Percentiles rank a stretch among this genome's conserved stretches.
phyloP scores from a whole-genome alignment of 2,329 filamentous ascomycete genomes.

The Stachybotrys chartarum region DNA sequence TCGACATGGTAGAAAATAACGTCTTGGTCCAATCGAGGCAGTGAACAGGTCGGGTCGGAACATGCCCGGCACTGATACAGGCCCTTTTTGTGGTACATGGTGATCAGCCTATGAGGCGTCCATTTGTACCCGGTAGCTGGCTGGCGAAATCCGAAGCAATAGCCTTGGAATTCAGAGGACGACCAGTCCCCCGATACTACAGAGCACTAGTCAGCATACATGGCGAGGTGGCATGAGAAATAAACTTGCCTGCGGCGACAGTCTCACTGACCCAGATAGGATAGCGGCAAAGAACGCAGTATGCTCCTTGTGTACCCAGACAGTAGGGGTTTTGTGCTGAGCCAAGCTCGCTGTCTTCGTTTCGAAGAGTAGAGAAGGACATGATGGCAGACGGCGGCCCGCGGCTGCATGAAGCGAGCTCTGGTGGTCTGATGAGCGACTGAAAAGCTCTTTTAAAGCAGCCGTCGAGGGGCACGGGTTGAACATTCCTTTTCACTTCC shows the following conservation, averaged over 20 bases:
- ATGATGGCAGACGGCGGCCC: not conserved
- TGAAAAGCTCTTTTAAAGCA: not conserved
- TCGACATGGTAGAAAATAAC: not conserved
- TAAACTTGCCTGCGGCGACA: not conserved
- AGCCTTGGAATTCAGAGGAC: not conserved
- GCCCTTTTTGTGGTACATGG: not conserved
- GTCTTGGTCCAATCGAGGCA: not conserved
- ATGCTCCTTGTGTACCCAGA: not conserved
- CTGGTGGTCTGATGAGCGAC: not conserved
- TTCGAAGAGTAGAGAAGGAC: not conserved
- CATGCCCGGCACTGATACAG: not conserved
- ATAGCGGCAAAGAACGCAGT: constrained; percentile 1
- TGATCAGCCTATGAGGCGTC: not conserved
- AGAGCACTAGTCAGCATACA: not conserved
- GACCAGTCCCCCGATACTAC: not conserved
- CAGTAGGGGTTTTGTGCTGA: not conserved
- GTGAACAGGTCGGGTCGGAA: not conserved
- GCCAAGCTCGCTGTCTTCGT: not conserved
- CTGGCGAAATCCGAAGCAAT: not conserved
- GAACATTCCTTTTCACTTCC: not conserved
- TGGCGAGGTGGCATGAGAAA: not conserved
- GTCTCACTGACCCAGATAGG: not conserved
- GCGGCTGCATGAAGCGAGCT: not conserved
- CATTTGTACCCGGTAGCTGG: not conserved
- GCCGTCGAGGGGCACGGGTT: not conserved